Conservation (phyloP, 140 eudicot genomes). For the Flaveria floridana region DNA sequence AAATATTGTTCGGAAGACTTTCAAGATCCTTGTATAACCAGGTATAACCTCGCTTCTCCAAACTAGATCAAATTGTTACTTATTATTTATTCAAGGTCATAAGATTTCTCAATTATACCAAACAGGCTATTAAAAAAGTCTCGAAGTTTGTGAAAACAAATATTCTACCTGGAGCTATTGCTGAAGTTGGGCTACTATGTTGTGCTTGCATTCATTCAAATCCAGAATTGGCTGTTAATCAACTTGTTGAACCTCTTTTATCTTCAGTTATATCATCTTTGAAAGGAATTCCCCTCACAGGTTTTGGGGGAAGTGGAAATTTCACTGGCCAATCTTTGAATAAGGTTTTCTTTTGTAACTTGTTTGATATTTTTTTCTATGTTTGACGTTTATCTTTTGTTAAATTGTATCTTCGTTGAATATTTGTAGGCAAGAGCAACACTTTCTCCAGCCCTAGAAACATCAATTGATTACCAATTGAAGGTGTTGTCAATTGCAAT, state of each 20-base stretch:
- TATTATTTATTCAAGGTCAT: slow-evolving; percentile 3
- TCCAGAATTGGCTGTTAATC: slow-evolving; percentile 73
- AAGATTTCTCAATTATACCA: slow-evolving; percentile 22
- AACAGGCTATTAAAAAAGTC: slow-evolving; percentile 85
- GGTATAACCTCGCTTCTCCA: slow-evolving; percentile 43
- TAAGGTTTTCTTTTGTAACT: slow-evolving; percentile 48
- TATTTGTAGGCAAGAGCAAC: slow-evolving; percentile 57
- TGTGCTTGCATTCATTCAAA: slow-evolving; percentile 92
- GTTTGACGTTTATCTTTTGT: slow-evolving; percentile 18
- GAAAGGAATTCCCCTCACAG: slow-evolving; percentile 76
- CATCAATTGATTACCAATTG: slow-evolving; percentile 80
- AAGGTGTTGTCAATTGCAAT: slow-evolving; percentile 91
- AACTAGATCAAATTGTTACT: neutral
- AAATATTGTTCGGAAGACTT: slow-evolving; percentile 85
- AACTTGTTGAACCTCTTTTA: slow-evolving; percentile 79
- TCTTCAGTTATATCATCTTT: slow-evolving; percentile 68
- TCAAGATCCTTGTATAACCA: slow-evolving; percentile 80
- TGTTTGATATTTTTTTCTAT: slow-evolving; percentile 8
- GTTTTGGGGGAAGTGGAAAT: slow-evolving; percentile 73
- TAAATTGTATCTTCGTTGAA: neutral
- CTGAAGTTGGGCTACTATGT: slow-evolving; percentile 96
- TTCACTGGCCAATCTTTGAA: slow-evolving; percentile 39
- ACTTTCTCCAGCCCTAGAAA: slow-evolving; percentile 94
- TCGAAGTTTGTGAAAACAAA: slow-evolving; percentile 85
- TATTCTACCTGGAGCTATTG: slow-evolving; percentile 98